Percentiles rank a stretch among this genome's conserved stretches.
Conservation (phyloP, 768 basidiomycete species). For the Cubamyces lactineus region DNA sequence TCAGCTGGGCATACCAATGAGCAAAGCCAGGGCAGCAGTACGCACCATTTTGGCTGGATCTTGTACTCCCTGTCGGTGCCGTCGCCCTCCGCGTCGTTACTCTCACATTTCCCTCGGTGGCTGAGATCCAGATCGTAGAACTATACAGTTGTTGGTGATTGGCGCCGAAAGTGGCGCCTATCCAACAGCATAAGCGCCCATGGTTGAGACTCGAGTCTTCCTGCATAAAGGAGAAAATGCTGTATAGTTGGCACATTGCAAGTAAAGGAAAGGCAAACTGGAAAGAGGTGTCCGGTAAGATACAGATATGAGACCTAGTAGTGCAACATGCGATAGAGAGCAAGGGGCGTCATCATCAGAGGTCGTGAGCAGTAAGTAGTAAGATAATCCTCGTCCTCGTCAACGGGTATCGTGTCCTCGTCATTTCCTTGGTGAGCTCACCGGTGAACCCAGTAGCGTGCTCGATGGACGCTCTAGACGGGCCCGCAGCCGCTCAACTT, state of each 20-base stretch:
- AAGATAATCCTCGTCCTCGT: constrained; percentile 8
- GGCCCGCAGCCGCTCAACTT: constrained; percentile 69
- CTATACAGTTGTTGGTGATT: constrained; percentile 19
- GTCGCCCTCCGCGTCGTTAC: constrained; percentile 2
- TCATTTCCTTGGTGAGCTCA: constrained; percentile 40
- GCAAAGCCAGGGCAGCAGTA: neutral
- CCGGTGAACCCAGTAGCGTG: constrained; percentile 38
- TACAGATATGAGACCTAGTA: constrained; percentile 25
- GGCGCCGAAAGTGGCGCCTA: too few species aligned
- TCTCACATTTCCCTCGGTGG: constrained; percentile 13
- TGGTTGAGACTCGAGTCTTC: too few species aligned
- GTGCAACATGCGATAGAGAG: constrained; percentile 23
- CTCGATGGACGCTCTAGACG: constrained; percentile 62
- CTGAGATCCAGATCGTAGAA: constrained; percentile 24
- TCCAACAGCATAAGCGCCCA: too few species aligned
- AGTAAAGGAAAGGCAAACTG: neutral
- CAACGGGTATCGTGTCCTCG: constrained; percentile 3
- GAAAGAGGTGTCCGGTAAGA: constrained; percentile 18
- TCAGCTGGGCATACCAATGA: neutral
- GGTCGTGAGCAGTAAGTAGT: constrained; percentile 14
- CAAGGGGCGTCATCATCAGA: constrained; percentile 11
- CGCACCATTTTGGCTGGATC: constrained; percentile 23
- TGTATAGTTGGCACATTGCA: neutral
- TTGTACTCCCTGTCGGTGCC: constrained; percentile 20
- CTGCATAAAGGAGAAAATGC: too few species aligned